A percentile compares a stretch with the other conserved stretches of the same genome.
Conservation (phyloP, 1,284 basidiomycete genomes). For the Sanghuangporus sanghuang region DNA sequence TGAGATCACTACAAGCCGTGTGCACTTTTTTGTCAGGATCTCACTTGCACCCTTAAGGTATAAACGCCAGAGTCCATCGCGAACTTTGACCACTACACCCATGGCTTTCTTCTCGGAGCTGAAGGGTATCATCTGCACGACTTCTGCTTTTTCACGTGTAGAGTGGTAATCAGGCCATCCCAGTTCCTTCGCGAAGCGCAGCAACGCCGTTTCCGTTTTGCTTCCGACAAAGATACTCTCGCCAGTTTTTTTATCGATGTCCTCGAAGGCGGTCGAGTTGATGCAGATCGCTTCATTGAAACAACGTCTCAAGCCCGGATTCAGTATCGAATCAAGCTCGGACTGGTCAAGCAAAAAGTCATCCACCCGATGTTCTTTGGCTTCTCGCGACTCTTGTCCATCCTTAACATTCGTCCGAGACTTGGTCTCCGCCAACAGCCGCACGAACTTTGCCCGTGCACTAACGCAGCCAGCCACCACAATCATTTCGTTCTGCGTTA, state of each 20-base stretch:
- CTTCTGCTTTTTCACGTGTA: slow-evolving; percentile 62
- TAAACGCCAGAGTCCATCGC: slow-evolving; percentile 60
- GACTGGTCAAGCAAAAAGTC: slow-evolving; percentile 86
- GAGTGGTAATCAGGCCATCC: slow-evolving; percentile 76
- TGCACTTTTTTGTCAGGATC: slow-evolving; percentile 79
- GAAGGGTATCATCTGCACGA: slow-evolving; percentile 93
- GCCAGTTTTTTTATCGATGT: slow-evolving; percentile 61
- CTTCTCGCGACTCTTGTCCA: background rate
- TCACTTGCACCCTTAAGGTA: slow-evolving; percentile 94
- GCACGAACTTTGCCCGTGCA: slow-evolving; percentile 90
- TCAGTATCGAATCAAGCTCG: slow-evolving; percentile 64
- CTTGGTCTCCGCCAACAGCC: slow-evolving; percentile 69
- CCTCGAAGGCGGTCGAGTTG: slow-evolving; percentile 97
- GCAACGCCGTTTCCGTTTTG: slow-evolving; percentile 94
- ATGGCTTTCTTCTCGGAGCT: slow-evolving; percentile 94
- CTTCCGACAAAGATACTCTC: slow-evolving; percentile 78
- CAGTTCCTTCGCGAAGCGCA: slow-evolving; percentile 85
- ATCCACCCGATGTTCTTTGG: slow-evolving; percentile 23
- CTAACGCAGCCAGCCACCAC: slow-evolving; percentile 95
- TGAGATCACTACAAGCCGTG: slow-evolving; percentile 64
- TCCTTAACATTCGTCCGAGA: slow-evolving; percentile 66
- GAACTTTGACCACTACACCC: slow-evolving; percentile 79
- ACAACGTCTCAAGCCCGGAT: slow-evolving; percentile 36
- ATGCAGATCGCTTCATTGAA: slow-evolving; percentile 87
- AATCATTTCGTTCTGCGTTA: slow-evolving; percentile 92